Percentiles rank a stretch among this genome's conserved stretches.
Conservation (phyloP, 345 rosid genomes). For the Hypericum perforatum region DNA sequence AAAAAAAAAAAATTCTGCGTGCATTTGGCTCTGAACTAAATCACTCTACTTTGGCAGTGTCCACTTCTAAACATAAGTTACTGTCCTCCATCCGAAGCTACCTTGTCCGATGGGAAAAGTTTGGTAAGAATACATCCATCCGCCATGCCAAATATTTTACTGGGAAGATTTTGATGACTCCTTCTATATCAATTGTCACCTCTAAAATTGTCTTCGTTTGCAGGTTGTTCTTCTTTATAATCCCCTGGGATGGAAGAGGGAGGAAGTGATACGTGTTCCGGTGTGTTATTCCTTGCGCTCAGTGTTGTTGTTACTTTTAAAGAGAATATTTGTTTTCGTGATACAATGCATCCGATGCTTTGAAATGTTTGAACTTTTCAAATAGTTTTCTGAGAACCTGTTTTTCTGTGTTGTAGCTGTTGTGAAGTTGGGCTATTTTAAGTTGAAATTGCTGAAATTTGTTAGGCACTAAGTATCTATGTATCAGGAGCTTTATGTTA, state of each 20-base stretch:
- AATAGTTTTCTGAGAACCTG: not conserved
- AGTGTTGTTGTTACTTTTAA: not conserved
- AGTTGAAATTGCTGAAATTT: too few relatives aligned
- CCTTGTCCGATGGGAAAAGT: slow-evolving; percentile 46
- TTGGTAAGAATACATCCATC: slow-evolving; percentile 38
- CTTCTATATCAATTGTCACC: slow-evolving; percentile 12
- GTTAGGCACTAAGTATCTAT: too few relatives aligned
- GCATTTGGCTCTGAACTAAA: slow-evolving; percentile 3
- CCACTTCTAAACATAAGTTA: slow-evolving; percentile 87
- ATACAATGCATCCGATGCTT: not conserved
- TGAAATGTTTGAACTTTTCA: not conserved
- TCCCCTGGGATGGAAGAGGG: slow-evolving; percentile 83
- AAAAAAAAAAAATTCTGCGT: too few relatives aligned
- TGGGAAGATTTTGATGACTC: slow-evolving; percentile 11
- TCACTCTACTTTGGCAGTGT: slow-evolving; percentile 41
- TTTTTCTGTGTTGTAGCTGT: not conserved
- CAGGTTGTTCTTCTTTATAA: slow-evolving; percentile 75
- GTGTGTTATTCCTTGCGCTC: slow-evolving; percentile 33
- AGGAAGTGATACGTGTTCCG: slow-evolving; percentile 69
- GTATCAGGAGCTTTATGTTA: not conserved
- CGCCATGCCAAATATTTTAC: slow-evolving; percentile 5
- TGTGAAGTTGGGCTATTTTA: not conserved
- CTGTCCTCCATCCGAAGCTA: slow-evolving; percentile 82
- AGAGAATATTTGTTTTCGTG: not conserved
- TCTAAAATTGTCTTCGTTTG: slow-evolving; percentile 12